Evolutionary conservation across 306 rosid species (phyloP), one percentile per base, ranked within the genome.

Genomic region (Corylus americana): DNA sequence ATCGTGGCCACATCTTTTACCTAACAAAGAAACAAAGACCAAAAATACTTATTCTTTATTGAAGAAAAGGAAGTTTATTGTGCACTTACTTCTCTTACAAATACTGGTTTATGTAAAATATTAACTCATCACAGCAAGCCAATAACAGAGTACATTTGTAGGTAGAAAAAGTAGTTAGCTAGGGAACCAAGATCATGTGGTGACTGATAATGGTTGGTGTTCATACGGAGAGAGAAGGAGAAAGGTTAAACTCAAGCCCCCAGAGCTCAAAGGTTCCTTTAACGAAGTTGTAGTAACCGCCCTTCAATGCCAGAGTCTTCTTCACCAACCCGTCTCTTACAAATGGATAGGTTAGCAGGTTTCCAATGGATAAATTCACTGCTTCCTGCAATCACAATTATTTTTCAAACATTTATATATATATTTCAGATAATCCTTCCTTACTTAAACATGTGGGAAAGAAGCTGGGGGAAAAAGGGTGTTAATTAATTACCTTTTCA

Each of bases 1-100:
- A 92, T 88, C 45, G 98, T 90, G 83, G 98, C 97, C 97, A 92
- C 98, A 80, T 92, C 97, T 87, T 94, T 94, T 70, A 92, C 98
- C 98, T 95, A 94, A 87, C 83, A 88, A 88, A 77, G 71, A 83
- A 79, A 81, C 83, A 85, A 85, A 82, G n/a, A 76, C 73, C 58
- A 55, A 79, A 51, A 77, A 70, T 17, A 88, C 73, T 77, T 39
- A 68, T 25, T 55, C 17, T 76, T 75, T 63, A 18, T 66, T 77
- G 29, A 53, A 79, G 31, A 62, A 73, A 63, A 70, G 27, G 61
- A 49, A 49, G 53, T 49, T 42, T 49, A 49, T 49, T 11, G 53
- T 49, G 53, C 53, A 48, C 35, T 7, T 39, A 42, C 45, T 42
- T 42, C 45, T 42, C 45, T 42, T 42, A 42, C 45, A 42, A 42